These are phyloP conservation scores for Prinsepia uniflora DNA, from an alignment of 306 rosid genomes.

Conservation along the genomic window DNA sequence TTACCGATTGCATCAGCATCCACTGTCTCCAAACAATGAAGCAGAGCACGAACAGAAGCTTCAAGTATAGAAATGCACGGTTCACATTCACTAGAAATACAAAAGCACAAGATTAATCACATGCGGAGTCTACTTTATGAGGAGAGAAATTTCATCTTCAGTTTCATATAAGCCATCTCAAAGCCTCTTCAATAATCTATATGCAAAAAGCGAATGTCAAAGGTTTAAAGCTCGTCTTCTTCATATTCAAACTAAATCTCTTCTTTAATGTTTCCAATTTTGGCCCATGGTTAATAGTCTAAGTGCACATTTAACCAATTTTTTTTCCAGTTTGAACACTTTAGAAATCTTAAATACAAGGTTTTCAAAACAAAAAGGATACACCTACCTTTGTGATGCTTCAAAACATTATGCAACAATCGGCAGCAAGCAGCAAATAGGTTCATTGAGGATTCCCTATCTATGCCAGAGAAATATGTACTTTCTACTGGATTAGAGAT, in stretches of 20 bases:
- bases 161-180: not conserved
- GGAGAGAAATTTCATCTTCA: not conserved
- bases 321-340: not conserved
- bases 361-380: not conserved
- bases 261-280: slow-evolving; percentile 1
- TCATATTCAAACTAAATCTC: not conserved
- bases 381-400: slow-evolving; percentile 71
- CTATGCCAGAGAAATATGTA: slow-evolving; percentile 31
- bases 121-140: not conserved
- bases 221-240: not conserved
- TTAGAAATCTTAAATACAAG: not conserved
- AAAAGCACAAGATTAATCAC: slow-evolving; percentile 16
- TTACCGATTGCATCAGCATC: slow-evolving; percentile 34
- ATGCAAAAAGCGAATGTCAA: not conserved
- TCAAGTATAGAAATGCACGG: slow-evolving; percentile 57
- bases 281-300: not conserved
- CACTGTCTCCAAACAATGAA: slow-evolving; percentile 69
- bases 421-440: slow-evolving; percentile 79
- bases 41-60: slow-evolving; percentile 76
- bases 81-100: slow-evolving; percentile 57
- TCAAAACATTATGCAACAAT: slow-evolving; percentile 55
- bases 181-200: not conserved
- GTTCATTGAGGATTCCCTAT: slow-evolving; percentile 53
- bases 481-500: slow-evolving; percentile 37
- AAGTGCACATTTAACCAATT: not conserved